These are phyloP conservation scores for Misopates orontium DNA, from an alignment of 257 asterid genomes.

Conservation along the genomic window DNA sequence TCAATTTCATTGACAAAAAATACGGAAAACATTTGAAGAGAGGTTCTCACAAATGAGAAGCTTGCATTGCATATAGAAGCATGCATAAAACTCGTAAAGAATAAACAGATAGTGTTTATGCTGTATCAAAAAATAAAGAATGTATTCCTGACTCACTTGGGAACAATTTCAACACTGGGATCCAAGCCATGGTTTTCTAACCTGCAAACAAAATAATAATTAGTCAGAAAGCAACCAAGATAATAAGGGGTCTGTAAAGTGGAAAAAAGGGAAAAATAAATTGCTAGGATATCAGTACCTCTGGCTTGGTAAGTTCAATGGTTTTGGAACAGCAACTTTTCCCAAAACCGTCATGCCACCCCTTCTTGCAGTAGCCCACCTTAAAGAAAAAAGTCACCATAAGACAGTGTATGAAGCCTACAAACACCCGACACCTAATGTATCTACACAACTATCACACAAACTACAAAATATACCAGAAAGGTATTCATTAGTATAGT, in stretches of 20 bases:
- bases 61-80: constrained; percentile 14
- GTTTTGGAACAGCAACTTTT: constrained; percentile 95
- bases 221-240: constrained; percentile 35
- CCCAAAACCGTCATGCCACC: constrained; percentile 94
- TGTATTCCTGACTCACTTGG: constrained; percentile 66
- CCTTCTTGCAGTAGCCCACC: constrained; percentile 89
- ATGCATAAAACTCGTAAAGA: constrained; percentile 9
- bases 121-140: constrained; percentile 17
- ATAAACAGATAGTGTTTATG: constrained; percentile 4
- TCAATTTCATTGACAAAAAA: constrained; percentile 27
- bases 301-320: constrained; percentile 95
- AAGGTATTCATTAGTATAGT: neutral
- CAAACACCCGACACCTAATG: neutral
- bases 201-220: constrained; percentile 50
- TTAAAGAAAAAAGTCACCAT: constrained; percentile 31
- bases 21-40: constrained; percentile 19
- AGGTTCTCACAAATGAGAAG: constrained; percentile 12
- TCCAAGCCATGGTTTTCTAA: constrained; percentile 94
- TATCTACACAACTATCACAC: neutral
- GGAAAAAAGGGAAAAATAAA: neutral
- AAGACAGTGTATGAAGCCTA: constrained; percentile 9
- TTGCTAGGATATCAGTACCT: constrained; percentile 45
- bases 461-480: neutral
- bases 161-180: constrained; percentile 94
- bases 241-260: neutral